These are phyloP conservation scores for Penicillium canescens DNA, from an alignment of 495 filamentous ascomycete species.

Conservation along the genomic window DNA sequence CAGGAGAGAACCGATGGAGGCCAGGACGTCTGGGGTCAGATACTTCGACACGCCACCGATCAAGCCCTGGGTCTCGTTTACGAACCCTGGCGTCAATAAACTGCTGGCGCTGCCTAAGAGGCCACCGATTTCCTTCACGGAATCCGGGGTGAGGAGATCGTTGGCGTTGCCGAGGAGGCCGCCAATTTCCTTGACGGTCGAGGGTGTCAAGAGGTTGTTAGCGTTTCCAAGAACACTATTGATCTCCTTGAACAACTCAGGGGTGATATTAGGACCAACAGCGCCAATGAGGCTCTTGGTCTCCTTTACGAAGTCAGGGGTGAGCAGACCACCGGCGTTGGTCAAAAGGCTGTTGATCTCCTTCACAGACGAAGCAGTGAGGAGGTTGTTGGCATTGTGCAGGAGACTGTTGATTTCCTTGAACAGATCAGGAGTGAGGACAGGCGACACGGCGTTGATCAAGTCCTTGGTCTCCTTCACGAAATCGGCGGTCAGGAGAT, in stretches of 20 bases:
- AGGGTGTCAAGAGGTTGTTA: constrained; percentile 28
- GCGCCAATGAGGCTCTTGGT: constrained; percentile 36
- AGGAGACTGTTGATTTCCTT: no score
- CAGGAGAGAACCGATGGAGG: constrained; percentile 18
- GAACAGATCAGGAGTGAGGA: constrained; percentile 34
- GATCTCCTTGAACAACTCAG: constrained; percentile 34
- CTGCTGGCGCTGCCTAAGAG: constrained; percentile 40
- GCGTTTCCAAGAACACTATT: constrained; percentile 39
- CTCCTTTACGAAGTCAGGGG: constrained; percentile 36
- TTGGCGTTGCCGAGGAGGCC: constrained; percentile 26
- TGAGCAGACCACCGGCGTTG: constrained; percentile 40
- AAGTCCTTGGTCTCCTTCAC: constrained; percentile 37
- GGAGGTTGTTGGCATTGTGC: no score
- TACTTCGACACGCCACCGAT: constrained; percentile 28
- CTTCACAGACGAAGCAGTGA: constrained; percentile 19
- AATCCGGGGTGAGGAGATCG: constrained; percentile 41
- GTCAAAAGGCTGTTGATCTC: constrained; percentile 36
- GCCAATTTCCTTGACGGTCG: constrained; percentile 37
- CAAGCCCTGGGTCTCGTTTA: constrained; percentile 45
- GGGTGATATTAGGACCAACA: constrained; percentile 23
- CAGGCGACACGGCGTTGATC: constrained; percentile 33
- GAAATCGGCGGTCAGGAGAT: constrained; percentile 36
- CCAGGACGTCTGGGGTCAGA: no score
- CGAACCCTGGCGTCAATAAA: constrained; percentile 41
- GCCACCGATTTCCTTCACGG: constrained; percentile 28